These are phyloP conservation scores for Dryadomyces quercivorus DNA, from an alignment of 2,329 filamentous ascomycete genomes.

Conservation along the genomic window DNA sequence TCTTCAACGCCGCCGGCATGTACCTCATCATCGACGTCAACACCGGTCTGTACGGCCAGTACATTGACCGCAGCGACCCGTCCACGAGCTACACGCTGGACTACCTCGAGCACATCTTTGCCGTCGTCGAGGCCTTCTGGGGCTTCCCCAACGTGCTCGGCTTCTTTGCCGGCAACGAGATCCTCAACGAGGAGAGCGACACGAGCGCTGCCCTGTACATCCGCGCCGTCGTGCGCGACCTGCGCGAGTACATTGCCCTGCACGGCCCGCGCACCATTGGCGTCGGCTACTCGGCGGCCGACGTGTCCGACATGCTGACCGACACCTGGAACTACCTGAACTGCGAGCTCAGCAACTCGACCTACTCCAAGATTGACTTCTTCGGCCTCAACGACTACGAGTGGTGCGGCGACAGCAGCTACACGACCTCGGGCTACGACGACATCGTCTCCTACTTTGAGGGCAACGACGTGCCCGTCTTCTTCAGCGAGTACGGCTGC, in stretches of 20 bases:
- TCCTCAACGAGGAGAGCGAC: constrained; percentile 50
- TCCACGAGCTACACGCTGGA: constrained; percentile 32
- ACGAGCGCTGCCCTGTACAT: constrained; percentile 63
- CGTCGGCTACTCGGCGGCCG: constrained; percentile 75
- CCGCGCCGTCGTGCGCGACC: constrained; percentile 66
- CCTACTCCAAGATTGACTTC: constrained; percentile 46
- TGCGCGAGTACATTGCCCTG: constrained; percentile 65
- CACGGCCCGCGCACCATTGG: constrained; percentile 72
- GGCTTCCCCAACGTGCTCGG: constrained; percentile 69
- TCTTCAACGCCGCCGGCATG: constrained; percentile 67
- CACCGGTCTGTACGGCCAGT: constrained; percentile 48
- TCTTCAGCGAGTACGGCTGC: constrained; percentile 69
- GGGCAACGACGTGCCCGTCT: constrained; percentile 54
- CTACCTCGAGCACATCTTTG: constrained; percentile 13
- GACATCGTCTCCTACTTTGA: constrained; percentile 49
- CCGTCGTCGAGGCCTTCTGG: constrained; percentile 66
- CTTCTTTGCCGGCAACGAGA: constrained; percentile 82
- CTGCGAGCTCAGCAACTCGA: constrained; percentile 49
- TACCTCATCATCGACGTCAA: constrained; percentile 77
- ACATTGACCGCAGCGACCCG: constrained; percentile 33
- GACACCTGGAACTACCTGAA: constrained; percentile 67
- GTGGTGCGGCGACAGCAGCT: constrained; percentile 46
- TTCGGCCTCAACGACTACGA: constrained; percentile 67
- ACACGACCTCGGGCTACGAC: constrained; percentile 40
- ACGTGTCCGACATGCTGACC: constrained; percentile 57